Conservation (phyloP, 2,329 filamentous ascomycete species). For the Ambrosiella xylebori region DNA sequence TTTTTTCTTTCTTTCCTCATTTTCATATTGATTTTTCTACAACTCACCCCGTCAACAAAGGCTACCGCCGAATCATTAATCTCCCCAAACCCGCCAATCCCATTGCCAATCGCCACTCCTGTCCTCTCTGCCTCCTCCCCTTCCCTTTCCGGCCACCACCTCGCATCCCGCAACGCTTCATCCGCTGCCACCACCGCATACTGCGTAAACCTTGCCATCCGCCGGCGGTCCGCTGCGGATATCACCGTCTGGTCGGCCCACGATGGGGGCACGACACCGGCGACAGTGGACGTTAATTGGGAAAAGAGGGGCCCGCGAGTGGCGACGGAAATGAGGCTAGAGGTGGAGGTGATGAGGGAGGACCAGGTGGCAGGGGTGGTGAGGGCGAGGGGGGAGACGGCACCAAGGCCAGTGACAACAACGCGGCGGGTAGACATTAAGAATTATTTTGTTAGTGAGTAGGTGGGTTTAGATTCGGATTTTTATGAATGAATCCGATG, state of each 20-base stretch:
- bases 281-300: conserved; percentile 67
- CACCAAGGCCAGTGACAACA: conserved; percentile 69
- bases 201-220: conserved; percentile 83
- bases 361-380: conserved; percentile 65
- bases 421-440: conserved; percentile 38
- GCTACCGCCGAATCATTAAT: conserved; percentile 69
- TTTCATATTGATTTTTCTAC: too few species aligned
- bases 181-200: conserved; percentile 75
- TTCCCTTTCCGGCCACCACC: conserved; percentile 46
- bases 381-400: conserved; percentile 68
- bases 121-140: conserved; percentile 52
- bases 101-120: conserved; percentile 84
- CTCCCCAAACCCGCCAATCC: conserved; percentile 86
- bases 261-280: conserved; percentile 55
- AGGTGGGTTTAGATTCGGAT: too few species aligned
- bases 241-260: conserved; percentile 35
- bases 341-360: conserved; percentile 61
- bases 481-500: too few species aligned
- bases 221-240: conserved; percentile 40
- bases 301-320: conserved; percentile 46
- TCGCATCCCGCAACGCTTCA: conserved; percentile 72
- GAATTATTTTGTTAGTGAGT: background rate
- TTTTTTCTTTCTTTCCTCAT: too few species aligned
- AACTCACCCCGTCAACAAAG: conserved; percentile 52
- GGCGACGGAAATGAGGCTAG: conserved; percentile 61